Evolutionary conservation across 1,284 basidiomycete species (phyloP).

Genomic region (Neonothopanus nambi): DNA sequence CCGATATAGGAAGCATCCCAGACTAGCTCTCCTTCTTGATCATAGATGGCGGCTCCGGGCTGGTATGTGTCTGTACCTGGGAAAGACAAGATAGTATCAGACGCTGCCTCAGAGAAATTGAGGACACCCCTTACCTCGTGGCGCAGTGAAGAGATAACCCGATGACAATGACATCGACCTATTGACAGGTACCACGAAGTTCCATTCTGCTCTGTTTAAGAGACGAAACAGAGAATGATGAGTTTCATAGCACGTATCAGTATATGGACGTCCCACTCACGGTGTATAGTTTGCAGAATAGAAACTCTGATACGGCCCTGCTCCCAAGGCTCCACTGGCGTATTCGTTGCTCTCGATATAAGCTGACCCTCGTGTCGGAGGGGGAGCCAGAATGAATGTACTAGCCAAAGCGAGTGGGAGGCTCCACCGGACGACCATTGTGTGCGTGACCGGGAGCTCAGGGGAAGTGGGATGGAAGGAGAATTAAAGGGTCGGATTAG

Average conservation of each 20-base stretch:
- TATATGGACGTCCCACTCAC: background rate
- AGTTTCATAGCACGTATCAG: background rate
- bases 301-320: conserved; percentile 8
- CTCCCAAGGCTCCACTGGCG: conserved; percentile 2
- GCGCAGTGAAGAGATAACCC: conserved; percentile 12
- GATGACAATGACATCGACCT: background rate
- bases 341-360: conserved; percentile 10
- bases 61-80: background rate
- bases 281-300: conserved; percentile 11
- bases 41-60: conserved; percentile 3
- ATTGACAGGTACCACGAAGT: conserved; percentile 10
- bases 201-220: conserved; percentile 10
- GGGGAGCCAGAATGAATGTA: too few species aligned
- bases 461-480: too few species aligned
- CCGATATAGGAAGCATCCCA: conserved; percentile 9
- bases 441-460: too few species aligned
- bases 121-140: conserved; percentile 1
- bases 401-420: too few species aligned
- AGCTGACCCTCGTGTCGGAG: background rate
- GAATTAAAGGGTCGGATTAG: too few species aligned
- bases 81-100: background rate
- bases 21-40: background rate
- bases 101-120: background rate
- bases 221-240: background rate
- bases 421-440: too few species aligned